phyloP scores from a whole-genome alignment of 2,329 filamentous ascomycete genomes.

The Davidsoniella eucalypti region DNA sequence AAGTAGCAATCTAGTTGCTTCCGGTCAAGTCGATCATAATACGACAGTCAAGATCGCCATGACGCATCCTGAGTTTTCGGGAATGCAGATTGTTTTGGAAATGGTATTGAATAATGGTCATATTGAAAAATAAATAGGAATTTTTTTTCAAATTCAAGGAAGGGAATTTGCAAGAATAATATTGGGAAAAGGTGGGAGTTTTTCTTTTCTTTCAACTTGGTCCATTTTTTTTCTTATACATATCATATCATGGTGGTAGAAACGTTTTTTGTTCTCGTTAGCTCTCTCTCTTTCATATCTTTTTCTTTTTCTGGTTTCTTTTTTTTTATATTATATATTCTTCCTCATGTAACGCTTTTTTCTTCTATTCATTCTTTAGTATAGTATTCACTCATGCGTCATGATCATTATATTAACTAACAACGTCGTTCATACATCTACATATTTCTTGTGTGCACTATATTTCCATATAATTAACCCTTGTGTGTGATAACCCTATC shows the following conservation, averaged over 20 bases:
- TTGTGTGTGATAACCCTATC: no score
- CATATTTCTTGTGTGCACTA: no score
- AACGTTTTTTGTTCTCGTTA: neutral
- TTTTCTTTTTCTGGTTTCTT: neutral
- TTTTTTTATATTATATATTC: no score
- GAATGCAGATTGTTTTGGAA: conserved; percentile 79
- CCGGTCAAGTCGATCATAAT: conserved; percentile 21
- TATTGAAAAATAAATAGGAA: conserved; percentile 26
- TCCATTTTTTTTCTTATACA: neutral
- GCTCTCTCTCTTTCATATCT: neutral
- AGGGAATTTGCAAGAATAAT: neutral
- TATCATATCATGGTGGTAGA: neutral
- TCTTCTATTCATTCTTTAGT: no score
- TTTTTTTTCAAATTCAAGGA: neutral
- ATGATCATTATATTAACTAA: no score
- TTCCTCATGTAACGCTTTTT: no score
- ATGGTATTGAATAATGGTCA: conserved; percentile 84
- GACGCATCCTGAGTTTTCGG: conserved; percentile 77
- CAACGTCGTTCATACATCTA: no score
- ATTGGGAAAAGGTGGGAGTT: neutral
- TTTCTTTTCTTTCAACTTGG: neutral
- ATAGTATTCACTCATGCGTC: no score
- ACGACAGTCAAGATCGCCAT: conserved; percentile 87
- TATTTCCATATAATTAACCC: no score
- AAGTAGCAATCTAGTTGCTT: neutral